A percentile compares a stretch with the other conserved stretches of the same genome.
These are phyloP conservation scores for Kuraishia piskuri DNA, from an alignment of 805 yeast genomes.

Conservation along the genomic window DNA sequence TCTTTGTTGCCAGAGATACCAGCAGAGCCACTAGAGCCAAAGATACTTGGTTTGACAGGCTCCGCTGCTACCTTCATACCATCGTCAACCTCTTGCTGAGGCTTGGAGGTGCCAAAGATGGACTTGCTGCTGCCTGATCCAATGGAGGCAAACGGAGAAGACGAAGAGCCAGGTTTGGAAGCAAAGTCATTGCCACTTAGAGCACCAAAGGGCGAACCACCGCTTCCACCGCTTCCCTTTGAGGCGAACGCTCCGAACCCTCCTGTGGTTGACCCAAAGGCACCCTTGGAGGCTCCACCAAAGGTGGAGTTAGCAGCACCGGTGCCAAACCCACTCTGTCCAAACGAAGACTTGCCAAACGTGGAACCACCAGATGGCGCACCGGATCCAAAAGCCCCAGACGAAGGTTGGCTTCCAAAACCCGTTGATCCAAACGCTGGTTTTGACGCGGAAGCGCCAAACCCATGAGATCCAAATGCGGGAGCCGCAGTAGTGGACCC, in stretches of 20 bases:
- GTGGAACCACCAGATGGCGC: constrained; percentile 7
- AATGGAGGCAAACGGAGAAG: neutral
- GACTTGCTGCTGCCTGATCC: neutral
- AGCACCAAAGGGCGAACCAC: constrained; percentile 11
- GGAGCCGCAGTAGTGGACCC: constrained; percentile 6
- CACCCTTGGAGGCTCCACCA: neutral
- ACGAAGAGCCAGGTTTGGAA: neutral
- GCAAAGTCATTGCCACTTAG: neutral
- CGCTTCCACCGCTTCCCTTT: constrained; percentile 2
- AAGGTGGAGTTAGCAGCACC: too few relatives aligned
- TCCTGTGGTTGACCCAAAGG: constrained; percentile 11
- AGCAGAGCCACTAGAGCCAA: too few relatives aligned
- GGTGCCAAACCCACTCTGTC: constrained; percentile 9
- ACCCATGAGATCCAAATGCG: constrained; percentile 5
- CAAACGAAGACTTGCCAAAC: constrained; percentile 16
- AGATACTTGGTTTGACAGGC: too few relatives aligned
- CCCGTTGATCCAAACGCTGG: constrained; percentile 13
- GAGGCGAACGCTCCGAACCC: constrained; percentile 11
- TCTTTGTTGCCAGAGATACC: neutral
- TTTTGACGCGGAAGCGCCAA: constrained; percentile 6
- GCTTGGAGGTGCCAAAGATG: neutral
- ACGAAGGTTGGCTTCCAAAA: constrained; percentile 3
- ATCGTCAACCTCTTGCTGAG: too few relatives aligned
- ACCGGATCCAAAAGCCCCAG: constrained; percentile 6
- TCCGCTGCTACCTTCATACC: too few relatives aligned